phyloP scores from a whole-genome alignment of 495 filamentous ascomycete genomes.

The Aspergillus baeticus region DNA sequence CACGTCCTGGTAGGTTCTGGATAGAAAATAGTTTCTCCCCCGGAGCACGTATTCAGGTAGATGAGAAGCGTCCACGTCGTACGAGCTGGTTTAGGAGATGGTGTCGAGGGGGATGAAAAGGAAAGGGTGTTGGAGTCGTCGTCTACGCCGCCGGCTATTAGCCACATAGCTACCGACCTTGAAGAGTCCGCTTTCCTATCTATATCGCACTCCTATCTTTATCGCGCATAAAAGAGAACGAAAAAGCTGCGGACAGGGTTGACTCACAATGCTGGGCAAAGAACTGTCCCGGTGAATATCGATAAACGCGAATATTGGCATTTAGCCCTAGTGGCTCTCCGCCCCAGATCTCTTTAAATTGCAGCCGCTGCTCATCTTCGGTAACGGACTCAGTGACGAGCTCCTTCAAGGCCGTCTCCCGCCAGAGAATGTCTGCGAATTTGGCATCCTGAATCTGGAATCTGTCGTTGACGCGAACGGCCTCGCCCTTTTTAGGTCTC shows the following conservation, averaged over 20 bases:
- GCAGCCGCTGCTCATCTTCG: constrained; percentile 29
- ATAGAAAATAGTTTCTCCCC: constrained; percentile 93
- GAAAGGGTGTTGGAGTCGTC: constrained; percentile 74
- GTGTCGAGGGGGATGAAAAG: constrained; percentile 44
- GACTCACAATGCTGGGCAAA: constrained; percentile 83
- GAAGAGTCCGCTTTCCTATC: background rate
- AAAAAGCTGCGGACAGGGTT: constrained; percentile 1
- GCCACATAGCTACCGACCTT: background rate
- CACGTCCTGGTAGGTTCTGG: constrained; percentile 59
- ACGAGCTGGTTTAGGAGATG: constrained; percentile 47
- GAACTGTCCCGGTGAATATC: constrained; percentile 84
- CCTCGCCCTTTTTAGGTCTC: constrained; percentile 80
- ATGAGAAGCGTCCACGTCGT: constrained; percentile 94
- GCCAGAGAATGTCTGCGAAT: constrained; percentile 78
- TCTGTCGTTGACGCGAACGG: constrained; percentile 85
- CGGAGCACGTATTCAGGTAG: constrained; percentile 77
- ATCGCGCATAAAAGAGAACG: background rate
- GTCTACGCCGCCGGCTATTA: constrained; percentile 45
- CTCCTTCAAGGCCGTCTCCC: constrained; percentile 36
- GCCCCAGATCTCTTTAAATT: constrained; percentile 59
- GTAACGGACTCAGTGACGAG: constrained; percentile 40
- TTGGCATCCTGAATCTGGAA: constrained; percentile 75
- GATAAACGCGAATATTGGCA: constrained; percentile 86
- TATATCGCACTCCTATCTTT: too few relatives aligned
- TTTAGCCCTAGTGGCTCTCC: constrained; percentile 84